Conservation (phyloP, 2,329 filamentous ascomycete genomes). For the Onygenales sp. region DNA sequence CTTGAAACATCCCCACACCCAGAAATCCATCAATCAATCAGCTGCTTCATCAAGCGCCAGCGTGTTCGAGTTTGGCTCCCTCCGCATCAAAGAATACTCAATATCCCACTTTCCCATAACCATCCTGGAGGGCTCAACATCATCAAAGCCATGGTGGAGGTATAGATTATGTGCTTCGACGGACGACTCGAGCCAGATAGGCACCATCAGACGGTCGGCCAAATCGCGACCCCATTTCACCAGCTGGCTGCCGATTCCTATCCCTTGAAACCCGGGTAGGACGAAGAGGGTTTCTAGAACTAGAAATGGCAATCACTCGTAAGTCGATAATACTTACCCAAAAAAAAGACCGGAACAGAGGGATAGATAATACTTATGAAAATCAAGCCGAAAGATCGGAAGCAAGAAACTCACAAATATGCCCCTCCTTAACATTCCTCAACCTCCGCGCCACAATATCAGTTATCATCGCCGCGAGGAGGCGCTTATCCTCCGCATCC, state of each 20-base stretch:
- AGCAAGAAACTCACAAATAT: conserved; percentile 9
- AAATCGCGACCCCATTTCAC: conserved; percentile 13
- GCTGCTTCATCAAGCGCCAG: neutral
- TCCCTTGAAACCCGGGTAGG: conserved; percentile 9
- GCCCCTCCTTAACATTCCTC: conserved; percentile 7
- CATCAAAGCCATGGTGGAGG: conserved; percentile 6
- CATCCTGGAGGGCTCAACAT: conserved; percentile 3
- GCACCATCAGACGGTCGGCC: conserved; percentile 11
- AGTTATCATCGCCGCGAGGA: conserved; percentile 4
- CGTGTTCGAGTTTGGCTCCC: neutral
- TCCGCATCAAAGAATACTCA: conserved; percentile 10
- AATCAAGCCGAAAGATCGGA: neutral
- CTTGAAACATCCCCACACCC: neutral
- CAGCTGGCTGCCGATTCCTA: conserved; percentile 11
- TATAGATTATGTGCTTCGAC: conserved; percentile 6
- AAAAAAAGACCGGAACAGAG: neutral
- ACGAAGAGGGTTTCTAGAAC: conserved; percentile 13
- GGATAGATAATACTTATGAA: neutral
- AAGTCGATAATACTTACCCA: neutral
- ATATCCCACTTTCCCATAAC: conserved; percentile 9
- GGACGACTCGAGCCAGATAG: conserved; percentile 9
- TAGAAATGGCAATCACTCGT: neutral
- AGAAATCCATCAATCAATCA: neutral
- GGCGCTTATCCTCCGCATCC: conserved; percentile 6
- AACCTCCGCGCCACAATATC: conserved; percentile 7